Conservation (phyloP, 345 rosid species). For the Acer negundo region DNA sequence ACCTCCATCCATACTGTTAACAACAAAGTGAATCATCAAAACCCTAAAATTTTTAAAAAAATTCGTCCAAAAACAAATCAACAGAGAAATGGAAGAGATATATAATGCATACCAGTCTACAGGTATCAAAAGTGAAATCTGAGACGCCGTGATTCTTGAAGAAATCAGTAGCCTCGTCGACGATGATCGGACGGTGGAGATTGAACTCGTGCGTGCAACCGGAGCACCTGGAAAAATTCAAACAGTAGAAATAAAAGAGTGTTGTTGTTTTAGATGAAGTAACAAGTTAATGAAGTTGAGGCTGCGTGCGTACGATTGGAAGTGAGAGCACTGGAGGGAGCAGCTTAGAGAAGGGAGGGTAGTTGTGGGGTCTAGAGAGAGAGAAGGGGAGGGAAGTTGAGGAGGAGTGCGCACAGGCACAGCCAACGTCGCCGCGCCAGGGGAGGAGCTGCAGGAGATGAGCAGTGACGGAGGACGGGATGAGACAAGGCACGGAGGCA, state of each 20-base stretch:
- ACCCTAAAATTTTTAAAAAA: neutral
- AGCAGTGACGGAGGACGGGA: slow-evolving; percentile 42
- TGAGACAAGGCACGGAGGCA: slow-evolving; percentile 52
- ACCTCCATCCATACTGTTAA: slow-evolving; percentile 89
- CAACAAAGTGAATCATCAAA: slow-evolving; percentile 21
- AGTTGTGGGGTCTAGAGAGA: slow-evolving; percentile 27
- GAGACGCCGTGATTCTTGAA: slow-evolving; percentile 63
- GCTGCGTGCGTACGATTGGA: slow-evolving; percentile 58
- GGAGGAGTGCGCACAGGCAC: slow-evolving; percentile 11
- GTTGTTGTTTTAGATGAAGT: neutral
- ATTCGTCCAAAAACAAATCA: neutral
- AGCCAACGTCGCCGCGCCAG: slow-evolving; percentile 16
- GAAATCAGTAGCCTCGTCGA: slow-evolving; percentile 73
- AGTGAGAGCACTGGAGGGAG: slow-evolving; percentile 83
- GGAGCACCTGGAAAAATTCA: slow-evolving; percentile 63
- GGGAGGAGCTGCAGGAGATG: slow-evolving; percentile 52
- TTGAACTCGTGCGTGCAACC: slow-evolving; percentile 89
- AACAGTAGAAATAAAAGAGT: neutral
- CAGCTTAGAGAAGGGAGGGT: slow-evolving; percentile 44
- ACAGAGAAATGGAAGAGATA: slow-evolving; percentile 12
- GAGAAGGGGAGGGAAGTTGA: slow-evolving; percentile 20
- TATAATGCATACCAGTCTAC: slow-evolving; percentile 56
- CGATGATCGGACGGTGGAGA: slow-evolving; percentile 73
- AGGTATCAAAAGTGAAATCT: slow-evolving; percentile 86
- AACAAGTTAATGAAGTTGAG: neutral